These are phyloP conservation scores for Sarocladium brachiariae DNA, from an alignment of 2,329 filamentous ascomycete species.

Conservation along the genomic window DNA sequence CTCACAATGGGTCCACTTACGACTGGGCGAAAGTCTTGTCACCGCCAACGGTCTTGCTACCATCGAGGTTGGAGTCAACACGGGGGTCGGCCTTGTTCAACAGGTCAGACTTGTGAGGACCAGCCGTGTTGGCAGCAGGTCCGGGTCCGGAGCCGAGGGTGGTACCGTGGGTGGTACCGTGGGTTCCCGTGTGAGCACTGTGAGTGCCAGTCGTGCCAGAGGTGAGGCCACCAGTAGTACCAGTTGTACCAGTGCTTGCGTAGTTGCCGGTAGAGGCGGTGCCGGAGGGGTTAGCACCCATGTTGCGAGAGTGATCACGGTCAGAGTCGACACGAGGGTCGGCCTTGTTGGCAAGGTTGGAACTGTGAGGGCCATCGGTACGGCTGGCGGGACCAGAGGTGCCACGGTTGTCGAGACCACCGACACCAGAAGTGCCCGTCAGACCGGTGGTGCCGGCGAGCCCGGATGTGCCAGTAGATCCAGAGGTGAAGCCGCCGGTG, in stretches of 20 bases:
- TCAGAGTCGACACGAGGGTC: constrained; percentile 52
- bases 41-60: constrained; percentile 45
- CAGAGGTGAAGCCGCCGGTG: constrained; percentile 10
- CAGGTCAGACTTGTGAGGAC: constrained; percentile 33
- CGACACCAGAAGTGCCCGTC: constrained; percentile 10
- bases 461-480: constrained; percentile 15
- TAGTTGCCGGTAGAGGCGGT: constrained; percentile 17
- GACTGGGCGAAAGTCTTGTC: constrained; percentile 39
- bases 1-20: constrained; percentile 21
- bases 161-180: constrained; percentile 21
- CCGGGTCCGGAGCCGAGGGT: constrained; percentile 18
- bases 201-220: constrained; percentile 19
- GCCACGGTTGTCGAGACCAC: constrained; percentile 11
- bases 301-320: constrained; percentile 32
- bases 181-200: constrained; percentile 18
- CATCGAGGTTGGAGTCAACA: constrained; percentile 45
- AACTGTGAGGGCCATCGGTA: constrained; percentile 39
- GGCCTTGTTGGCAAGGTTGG: constrained; percentile 40
- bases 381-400: constrained; percentile 8
- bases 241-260: constrained; percentile 19
- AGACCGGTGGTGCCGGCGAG: constrained; percentile 9
- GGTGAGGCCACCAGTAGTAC: constrained; percentile 14
- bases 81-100: constrained; percentile 13
- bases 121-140: constrained; percentile 27
- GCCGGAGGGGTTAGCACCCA: constrained; percentile 21